Percentiles rank a stretch among this genome's conserved stretches.
phyloP scores from a whole-genome alignment of 1,284 basidiomycete species.

The Trichosporon coremiiforme region DNA sequence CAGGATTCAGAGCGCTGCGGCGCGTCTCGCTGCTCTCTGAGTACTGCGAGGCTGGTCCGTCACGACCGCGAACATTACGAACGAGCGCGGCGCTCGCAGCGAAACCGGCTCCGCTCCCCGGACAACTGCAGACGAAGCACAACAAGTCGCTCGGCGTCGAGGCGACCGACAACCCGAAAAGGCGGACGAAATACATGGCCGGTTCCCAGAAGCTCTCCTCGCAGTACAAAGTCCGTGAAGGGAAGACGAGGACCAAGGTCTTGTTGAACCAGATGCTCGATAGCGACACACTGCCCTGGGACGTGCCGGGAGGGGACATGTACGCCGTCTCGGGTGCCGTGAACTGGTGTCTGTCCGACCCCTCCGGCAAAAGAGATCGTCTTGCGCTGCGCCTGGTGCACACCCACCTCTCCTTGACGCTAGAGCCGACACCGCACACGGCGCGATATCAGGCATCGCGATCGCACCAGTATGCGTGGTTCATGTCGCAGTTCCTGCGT shows the following conservation, averaged over 20 bases:
- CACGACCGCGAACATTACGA: background rate
- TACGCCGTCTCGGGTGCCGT: background rate
- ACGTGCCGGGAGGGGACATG: background rate
- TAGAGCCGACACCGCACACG: conserved; percentile 8
- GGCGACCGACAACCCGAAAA: background rate
- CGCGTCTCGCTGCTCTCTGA: background rate
- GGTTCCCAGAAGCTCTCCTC: background rate
- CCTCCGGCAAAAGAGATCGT: background rate
- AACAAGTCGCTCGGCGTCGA: background rate
- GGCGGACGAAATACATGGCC: background rate
- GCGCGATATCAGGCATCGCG: background rate
- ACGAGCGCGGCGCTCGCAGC: background rate
- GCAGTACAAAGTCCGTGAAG: background rate
- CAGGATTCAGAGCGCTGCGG: background rate
- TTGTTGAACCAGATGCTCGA: background rate
- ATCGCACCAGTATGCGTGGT: background rate
- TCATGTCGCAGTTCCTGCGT: background rate
- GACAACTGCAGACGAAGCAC: background rate
- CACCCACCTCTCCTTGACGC: conserved; percentile 5
- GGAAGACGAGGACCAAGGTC: background rate
- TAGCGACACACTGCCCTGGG: background rate
- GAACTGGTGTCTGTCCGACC: background rate
- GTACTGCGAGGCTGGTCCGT: background rate
- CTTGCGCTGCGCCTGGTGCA: conserved; percentile 1
- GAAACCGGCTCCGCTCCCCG: background rate